Evolutionary conservation across 768 basidiomycete species (phyloP), one percentile per base, ranked within the genome.

Genomic region (Amanita pseudoporphyria): DNA sequence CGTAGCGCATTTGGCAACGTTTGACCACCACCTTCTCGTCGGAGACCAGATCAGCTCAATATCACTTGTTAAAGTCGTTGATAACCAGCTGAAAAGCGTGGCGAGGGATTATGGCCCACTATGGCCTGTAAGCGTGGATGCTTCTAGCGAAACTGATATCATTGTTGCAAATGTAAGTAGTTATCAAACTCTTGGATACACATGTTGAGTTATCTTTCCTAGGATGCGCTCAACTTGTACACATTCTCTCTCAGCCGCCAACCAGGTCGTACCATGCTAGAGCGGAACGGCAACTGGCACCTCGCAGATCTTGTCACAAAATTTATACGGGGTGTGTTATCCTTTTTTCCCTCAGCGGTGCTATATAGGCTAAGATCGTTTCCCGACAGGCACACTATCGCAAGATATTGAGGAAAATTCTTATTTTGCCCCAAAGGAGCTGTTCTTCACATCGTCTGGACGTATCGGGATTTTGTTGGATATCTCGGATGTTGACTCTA

Each of bases 21-120:
- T 72, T 41, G 64, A 80, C 52, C 67, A 65, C 40, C 61, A 95
- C 21, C 64, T 87, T 14, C 74, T 81, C n/a, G 32, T 50, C 19
- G 87, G 87, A 31, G 93, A 96, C 58, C 80, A 82, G 6, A 76
- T 94, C 22, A 80, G 78, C 60, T 91, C 90, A 0, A 72, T 94
- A 14, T 83, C 89, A 2, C 55, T 90, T 22, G 67, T 94, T 28
- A 73, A 74, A 49, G 62, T 84, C 45, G 53, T 57, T 2, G 68
- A 66, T 10, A 66, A 57, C 2, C 71, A 68, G 52, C 60, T 85
- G 3, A 61, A 71, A 30, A 72, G 74, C 28, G 63, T 84, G 12
- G 87, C 84, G 7, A 78, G 78, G 54, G 87, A 95, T 61, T 87
- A 82, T 62, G 73, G 78, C 0, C 79, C 88, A 5, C 63, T 88